Base-by-base conservation (phyloP, 1,139 yeast species). In the Yamadazyma spencermartinsiae region DNA sequence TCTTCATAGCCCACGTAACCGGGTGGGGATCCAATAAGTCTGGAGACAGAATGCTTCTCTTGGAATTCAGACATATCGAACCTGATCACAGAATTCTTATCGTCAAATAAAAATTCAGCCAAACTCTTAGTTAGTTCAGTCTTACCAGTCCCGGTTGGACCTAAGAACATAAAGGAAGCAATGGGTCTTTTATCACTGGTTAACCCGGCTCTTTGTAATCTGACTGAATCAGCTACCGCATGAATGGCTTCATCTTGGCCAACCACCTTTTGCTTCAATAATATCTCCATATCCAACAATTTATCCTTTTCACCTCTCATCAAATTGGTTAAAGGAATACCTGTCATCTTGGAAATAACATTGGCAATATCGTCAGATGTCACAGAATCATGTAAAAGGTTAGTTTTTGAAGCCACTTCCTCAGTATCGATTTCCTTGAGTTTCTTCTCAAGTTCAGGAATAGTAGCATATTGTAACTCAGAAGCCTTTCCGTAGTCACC, bases 31-130 rank as follows among this genome's bases (percentile, higher is more conserved):
- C 98, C 98, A 51, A 92, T 88, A 44, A 92, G 74, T 48, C 97
- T 76, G 29, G 96, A 85, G 10, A 90, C 81, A 0, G 95, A 75
- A 61, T 89, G 97, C 58, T 86, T 86, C 58, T 92, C 98, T 64
- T 90, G 98, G 61, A 90, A 92, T 60, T 92, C 98, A 17, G 96
- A 86, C 98, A 92, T 92, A 60, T 92, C 98, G 59, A 92, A 90
- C 50, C 98, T 74, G 24, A 89, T 79, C 20, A 92, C 90, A 5
- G 96, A 79, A 33, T 80, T 74, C 52, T 86, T 89, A 60, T 90
- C 92, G 55, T 89, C 92, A 63, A 92, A 92, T 50, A 92, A 65
- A 52, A 92, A 92, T 52, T 88, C 89, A 1, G 98, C 96, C 43
- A 92, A 74, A 0, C 94, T 81, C 60, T 92, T 92, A 6, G 98